Evolutionary conservation across 257 asterid genomes (phyloP), one percentile per base, ranked within the genome.

Genomic region (Ophiorrhiza pumila): DNA sequence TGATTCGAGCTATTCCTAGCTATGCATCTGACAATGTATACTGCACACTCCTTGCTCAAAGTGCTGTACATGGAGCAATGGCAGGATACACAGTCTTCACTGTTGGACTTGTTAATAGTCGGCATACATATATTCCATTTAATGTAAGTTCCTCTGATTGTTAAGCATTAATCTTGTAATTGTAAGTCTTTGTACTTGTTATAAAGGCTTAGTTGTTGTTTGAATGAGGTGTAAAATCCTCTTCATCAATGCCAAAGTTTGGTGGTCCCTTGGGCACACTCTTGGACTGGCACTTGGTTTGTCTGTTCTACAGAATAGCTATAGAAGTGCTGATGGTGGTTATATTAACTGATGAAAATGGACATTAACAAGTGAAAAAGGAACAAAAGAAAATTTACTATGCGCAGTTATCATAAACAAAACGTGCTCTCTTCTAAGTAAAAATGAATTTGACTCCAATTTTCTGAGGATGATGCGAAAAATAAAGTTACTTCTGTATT

Each of bases 1-100:
- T 85, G 89, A 80, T 85, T 42, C 87, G 87, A 63, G 87, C 89
- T n/a, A 81, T 85, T 63, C 87, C 89, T 62, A 82, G 89, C 77
- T 82, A 82, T 71, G 89, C 89, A 34, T 82, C 87, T 68, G 89
- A 85, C 77, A 85, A 80, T 49, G 89, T 85, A 37, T 78, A 85
- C 76, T 85, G 89, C 79, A 80, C 89, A 27, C 81, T 85, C 70
- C 87, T 85, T 76, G 89, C 89, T 63, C 89, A 85, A 82, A 82
- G 89, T 80, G 71, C 82, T 71, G 87, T 85, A 43, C 89, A 85
- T 74, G 89, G 89, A 82, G 85, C 85, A 50, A 85, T 85, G 87
- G 83, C 87, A 34, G 89, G 89, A 53, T 85, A 53, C 76, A 78
- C 87, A 22, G 87, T 85, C 76, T 82, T 80, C 76, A 85, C 87